Evolutionary conservation across 176 grass and related monocot genomes (phyloP).

Genomic region (Cenchrus purpureus): DNA sequence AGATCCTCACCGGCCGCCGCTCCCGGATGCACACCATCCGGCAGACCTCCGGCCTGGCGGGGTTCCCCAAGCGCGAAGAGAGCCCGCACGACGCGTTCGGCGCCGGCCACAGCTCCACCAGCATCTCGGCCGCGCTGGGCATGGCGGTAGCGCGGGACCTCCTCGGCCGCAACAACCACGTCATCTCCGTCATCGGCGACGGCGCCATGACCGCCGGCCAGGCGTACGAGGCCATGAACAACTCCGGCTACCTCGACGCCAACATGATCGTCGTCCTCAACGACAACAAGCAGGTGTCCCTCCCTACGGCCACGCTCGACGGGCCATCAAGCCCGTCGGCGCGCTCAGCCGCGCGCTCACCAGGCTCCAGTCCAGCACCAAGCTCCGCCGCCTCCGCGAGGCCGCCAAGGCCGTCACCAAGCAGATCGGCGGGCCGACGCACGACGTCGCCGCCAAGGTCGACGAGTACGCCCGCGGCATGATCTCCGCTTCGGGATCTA

Average conservation of each 20-base stretch:
- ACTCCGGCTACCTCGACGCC: conserved; percentile 78
- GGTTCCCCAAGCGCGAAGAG: conserved; percentile 96
- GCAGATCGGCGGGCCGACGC: conserved; percentile 75
- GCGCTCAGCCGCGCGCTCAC: conserved; percentile 91
- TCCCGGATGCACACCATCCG: conserved; percentile 88
- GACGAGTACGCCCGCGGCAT: conserved; percentile 90
- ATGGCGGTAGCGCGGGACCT: conserved; percentile 93
- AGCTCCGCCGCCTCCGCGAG: conserved; percentile 79
- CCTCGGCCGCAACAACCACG: conserved; percentile 73
- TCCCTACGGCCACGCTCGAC: conserved; percentile 87
- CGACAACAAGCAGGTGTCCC: conserved; percentile 97
- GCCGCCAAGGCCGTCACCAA: conserved; percentile 79
- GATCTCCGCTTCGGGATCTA: conserved; percentile 59
- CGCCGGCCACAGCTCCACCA: conserved; percentile 86
- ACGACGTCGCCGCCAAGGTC: conserved; percentile 79
- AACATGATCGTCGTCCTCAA: conserved; percentile 95
- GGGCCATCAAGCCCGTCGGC: conserved; percentile 75
- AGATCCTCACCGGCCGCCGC: conserved; percentile 90
- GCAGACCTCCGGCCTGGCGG: conserved; percentile 86
- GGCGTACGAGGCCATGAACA: conserved; percentile 98
- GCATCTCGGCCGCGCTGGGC: conserved; percentile 93
- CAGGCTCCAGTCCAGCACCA: conserved; percentile 86
- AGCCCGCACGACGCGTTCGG: conserved; percentile 94
- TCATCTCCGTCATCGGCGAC: conserved; percentile 92
- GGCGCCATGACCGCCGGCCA: conserved; percentile 98